phyloP scores from a whole-genome alignment of 176 grass and related monocot species.

The Microstegium vimineum region DNA sequence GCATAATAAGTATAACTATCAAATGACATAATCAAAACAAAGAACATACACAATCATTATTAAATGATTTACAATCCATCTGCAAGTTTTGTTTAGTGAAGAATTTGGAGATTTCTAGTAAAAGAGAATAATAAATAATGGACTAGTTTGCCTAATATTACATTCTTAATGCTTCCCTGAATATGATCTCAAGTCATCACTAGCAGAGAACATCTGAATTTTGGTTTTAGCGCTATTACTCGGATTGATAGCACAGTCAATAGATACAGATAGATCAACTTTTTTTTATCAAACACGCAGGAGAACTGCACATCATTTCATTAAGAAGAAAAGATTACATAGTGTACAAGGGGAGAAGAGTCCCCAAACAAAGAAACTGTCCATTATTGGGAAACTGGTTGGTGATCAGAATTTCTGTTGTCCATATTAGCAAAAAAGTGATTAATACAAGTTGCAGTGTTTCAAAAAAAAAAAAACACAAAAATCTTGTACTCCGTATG shows the following conservation, averaged over 20 bases:
- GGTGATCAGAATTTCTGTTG: not conserved
- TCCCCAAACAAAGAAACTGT: not conserved
- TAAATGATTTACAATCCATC: not conserved
- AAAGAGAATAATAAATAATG: not conserved
- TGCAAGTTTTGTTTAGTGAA: not conserved
- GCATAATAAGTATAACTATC: conserved; percentile 5
- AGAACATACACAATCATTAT: not conserved
- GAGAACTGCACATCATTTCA: not conserved
- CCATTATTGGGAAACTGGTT: not conserved
- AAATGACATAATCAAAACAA: conserved; percentile 18
- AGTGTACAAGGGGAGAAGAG: not conserved
- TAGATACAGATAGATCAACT: not conserved
- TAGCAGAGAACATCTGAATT: not conserved
- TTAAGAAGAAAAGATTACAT: not conserved
- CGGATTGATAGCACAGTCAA: not conserved
- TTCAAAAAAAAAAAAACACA: not conserved
- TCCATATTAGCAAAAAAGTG: not conserved
- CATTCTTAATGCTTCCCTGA: not conserved
- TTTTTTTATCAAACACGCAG: not conserved
- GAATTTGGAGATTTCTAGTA: not conserved
- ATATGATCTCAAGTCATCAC: not conserved
- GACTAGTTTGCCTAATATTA: not conserved
- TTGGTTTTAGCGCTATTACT: not conserved
- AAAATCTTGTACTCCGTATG: not conserved
- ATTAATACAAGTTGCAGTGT: not conserved